Percentiles rank a stretch among this genome's conserved stretches.
Evolutionary conservation across 768 basidiomycete species (phyloP).

Genomic region (Solioccasus polychromus): DNA sequence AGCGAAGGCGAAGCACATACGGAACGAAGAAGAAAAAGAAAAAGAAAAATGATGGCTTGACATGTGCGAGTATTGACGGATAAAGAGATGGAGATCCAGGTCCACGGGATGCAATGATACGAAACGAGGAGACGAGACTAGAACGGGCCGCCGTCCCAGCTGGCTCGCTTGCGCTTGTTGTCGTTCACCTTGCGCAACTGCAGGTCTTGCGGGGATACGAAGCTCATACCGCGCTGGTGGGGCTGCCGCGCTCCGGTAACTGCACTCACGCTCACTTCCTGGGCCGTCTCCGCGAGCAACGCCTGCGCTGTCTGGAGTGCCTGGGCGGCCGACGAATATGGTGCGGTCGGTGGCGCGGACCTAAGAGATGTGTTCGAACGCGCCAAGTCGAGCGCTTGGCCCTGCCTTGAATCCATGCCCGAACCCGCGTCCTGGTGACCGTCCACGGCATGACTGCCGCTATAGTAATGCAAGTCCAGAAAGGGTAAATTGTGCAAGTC

Average conservation of each 20-base stretch:
- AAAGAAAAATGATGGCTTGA: constrained; percentile 4
- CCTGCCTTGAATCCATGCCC: constrained; percentile 36
- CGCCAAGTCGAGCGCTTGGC: constrained; percentile 51
- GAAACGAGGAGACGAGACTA: constrained; percentile 7
- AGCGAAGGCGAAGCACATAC: background rate
- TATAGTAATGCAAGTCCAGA: constrained; percentile 72
- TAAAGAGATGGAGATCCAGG: constrained; percentile 8
- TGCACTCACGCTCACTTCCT: constrained; percentile 4
- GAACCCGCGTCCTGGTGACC: constrained; percentile 25
- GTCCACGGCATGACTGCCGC: constrained; percentile 27
- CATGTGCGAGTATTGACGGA: constrained; percentile 11
- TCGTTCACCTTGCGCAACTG: constrained; percentile 46
- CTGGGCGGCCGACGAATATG: constrained; percentile 28
- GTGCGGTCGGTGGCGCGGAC: constrained; percentile 23
- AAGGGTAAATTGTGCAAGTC: constrained; percentile 57
- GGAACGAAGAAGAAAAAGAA: too few species aligned
- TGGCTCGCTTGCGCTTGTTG: constrained; percentile 56
- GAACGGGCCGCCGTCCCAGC: constrained; percentile 49
- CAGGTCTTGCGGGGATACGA: constrained; percentile 52
- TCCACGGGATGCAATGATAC: constrained; percentile 7
- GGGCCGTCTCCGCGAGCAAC: constrained; percentile 21
- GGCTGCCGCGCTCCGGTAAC: constrained; percentile 13
- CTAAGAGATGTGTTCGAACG: constrained; percentile 34
- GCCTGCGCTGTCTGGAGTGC: constrained; percentile 35
- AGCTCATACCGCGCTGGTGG: constrained; percentile 51